Base-by-base conservation (phyloP, 140 eudicot species). In the Stevia rebaudiana region DNA sequence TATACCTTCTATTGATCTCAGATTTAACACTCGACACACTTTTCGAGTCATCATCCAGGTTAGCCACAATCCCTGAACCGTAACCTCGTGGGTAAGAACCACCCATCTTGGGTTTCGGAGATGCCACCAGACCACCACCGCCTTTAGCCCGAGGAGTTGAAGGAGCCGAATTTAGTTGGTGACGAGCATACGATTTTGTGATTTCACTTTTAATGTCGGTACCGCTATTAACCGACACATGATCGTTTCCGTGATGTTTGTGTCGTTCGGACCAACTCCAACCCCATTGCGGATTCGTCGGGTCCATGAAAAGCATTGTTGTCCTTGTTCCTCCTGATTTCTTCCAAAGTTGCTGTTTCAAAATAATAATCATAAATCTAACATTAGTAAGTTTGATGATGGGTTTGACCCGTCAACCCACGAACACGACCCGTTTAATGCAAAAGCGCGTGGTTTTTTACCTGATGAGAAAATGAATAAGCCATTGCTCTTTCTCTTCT, bases 211-310 rank as follows among this genome's bases (percentile, higher is more conserved):
- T 75, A n/a, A 75, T 42, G 60, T 57, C 73, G 70, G 60, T 22
- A 40, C 74, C 81, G 10, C 52, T 72, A 37, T 68, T 82, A 40
- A 53, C 71, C 19, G 80, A 73, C 28, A 76, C 35, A 37, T 73
- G 71, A 37, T 78, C 76, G 15, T 59, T 63, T 63, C 11, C 44
- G 0, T 54, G 37, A 11, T 74, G 65, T 59, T 74, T 74, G 65
- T 82, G 79, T 57, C 88, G 57, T 50, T 85, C 94, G 25, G 84
- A 76, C 94, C 94, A 85, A 72, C 94, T 85, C 94, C 94, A 85
- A 25, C 88, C 94, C 94, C 94, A 85, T 33, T 81, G 94, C 24
- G 94, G 94, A 74, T 81, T 85, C 33, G 82, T 74, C 2, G 94
- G 94, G 73, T 85, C 83, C 94, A 82, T 85, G 79, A 81, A 85